Percentiles rank a stretch among this genome's conserved stretches.
Conservation (phyloP, 345 rosid genomes). For the Salix dunnii region DNA sequence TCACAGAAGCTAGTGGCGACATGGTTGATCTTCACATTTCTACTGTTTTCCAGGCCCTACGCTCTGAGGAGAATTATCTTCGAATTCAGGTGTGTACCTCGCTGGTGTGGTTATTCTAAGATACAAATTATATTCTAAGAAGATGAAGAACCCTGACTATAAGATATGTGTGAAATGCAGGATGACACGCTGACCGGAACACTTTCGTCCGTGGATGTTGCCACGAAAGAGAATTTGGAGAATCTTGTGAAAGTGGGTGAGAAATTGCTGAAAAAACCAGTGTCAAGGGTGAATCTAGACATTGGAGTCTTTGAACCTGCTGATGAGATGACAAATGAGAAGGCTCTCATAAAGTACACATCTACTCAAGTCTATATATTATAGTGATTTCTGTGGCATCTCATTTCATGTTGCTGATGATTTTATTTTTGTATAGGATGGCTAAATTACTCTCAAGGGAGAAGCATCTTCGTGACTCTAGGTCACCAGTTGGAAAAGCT, state of each 20-base stretch:
- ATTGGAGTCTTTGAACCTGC: constrained; percentile 40
- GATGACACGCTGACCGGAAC: constrained; percentile 46
- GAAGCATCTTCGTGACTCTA: constrained; percentile 42
- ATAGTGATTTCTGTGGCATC: neutral
- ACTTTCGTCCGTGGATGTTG: too few relatives aligned
- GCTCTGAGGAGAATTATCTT: constrained; percentile 42
- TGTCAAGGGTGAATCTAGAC: constrained; percentile 47
- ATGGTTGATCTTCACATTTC: constrained; percentile 62
- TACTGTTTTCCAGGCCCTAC: constrained; percentile 46
- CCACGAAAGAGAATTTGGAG: constrained; percentile 16
- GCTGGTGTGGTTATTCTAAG: too few relatives aligned
- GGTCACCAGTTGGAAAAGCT: constrained; percentile 25
- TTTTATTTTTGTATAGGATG: constrained; percentile 32
- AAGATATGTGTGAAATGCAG: neutral
- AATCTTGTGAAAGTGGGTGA: constrained; percentile 45
- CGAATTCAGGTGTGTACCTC: neutral
- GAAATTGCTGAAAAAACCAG: constrained; percentile 45
- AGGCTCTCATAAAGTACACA: constrained; percentile 50
- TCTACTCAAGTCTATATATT: neutral
- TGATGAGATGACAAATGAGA: constrained; percentile 39
- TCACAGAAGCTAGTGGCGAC: constrained; percentile 21
- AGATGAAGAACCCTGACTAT: too few relatives aligned
- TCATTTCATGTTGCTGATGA: neutral
- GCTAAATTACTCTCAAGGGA: constrained; percentile 60
- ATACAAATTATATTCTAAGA: too few relatives aligned